Base-by-base conservation (phyloP, 192 early-diverging fungal species). In the Linnemannia schmuckeri region DNA sequence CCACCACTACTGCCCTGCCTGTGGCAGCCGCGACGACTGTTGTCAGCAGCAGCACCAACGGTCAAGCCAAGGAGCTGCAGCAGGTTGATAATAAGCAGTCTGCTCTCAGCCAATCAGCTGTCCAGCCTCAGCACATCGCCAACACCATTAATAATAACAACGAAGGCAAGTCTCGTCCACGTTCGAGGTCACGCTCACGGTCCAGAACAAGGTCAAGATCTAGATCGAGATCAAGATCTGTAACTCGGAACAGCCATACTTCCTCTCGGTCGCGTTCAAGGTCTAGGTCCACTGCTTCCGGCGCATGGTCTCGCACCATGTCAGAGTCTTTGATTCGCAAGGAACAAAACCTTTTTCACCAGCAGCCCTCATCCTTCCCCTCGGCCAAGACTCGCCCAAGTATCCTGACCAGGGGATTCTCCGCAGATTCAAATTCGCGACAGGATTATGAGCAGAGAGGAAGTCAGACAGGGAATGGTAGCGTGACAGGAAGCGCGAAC, bases 401-500 rank as follows among this genome's bases (percentile, higher is more conserved):
- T 52, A 70, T 87, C 46, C 15, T 87, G 41, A 74, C 71, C 6
- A 46, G 85, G 24, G 85, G 85, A 20, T 78, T 87, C 76, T 87
- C 85, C 27, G 75, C 79, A 1, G 85, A 87, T 27, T 87, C 85
- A 15, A 73, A 35, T 24, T 66, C 82, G n/a, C 70, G 70, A 35
- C 63, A 77, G 42, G 74, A 80, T 13, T 27, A 77, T 20, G 74
- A 84, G n/a, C 52, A 49, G 9, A 79, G 70, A 46, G 44, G 27
- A 8, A 66, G 74, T 18, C 18, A 18, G 27, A 49, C 68, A 30
- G 47, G 49, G 13, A 66, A 66, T 41, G 52, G 80, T 17, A 82
- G 80, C 33, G 69, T 38, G 35, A 71, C 33, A 27, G 74, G 74
- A 3, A 82, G 74, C n/a, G 42, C 40, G 1, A 41, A 22, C 46